A percentile compares a stretch with the other conserved stretches of the same genome.
Evolutionary conservation across 805 yeast species (phyloP).

Genomic region (Pichia nakasei): DNA sequence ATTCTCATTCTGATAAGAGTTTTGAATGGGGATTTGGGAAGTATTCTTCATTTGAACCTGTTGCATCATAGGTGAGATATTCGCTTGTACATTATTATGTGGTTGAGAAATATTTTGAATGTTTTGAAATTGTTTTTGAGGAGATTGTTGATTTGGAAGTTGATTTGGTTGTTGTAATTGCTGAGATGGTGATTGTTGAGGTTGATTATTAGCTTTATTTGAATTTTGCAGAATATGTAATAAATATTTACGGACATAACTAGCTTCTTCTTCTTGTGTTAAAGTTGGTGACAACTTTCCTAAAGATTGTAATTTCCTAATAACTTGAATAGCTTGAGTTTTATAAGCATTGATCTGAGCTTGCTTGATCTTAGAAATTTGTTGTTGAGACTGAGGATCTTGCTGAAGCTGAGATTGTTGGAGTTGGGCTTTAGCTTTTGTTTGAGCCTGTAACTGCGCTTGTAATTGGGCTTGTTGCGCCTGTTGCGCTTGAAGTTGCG

Average conservation of each 20-base stretch:
- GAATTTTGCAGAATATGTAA: constrained; percentile 22
- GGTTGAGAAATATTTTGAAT: not conserved
- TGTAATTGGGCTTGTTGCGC: constrained; percentile 1
- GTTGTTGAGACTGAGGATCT: not conserved
- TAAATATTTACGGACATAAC: constrained; percentile 27
- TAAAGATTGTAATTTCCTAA: constrained; percentile 26
- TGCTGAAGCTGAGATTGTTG: not conserved
- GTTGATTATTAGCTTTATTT: constrained; percentile 8
- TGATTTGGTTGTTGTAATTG: constrained; percentile 9
- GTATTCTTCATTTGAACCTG: not conserved
- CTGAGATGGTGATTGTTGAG: not conserved
- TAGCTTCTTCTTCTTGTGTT: constrained; percentile 27
- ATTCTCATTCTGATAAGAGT: not conserved
- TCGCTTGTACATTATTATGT: not conserved
- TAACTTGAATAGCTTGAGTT: constrained; percentile 28
- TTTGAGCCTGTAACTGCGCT: constrained; percentile 11
- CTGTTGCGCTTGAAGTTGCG: constrained; percentile 25
- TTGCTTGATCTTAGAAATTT: constrained; percentile 6
- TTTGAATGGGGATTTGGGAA: not conserved
- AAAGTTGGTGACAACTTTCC: constrained; percentile 26
- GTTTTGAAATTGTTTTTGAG: not conserved
- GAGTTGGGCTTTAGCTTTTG: not conserved
- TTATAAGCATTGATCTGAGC: constrained; percentile 21
- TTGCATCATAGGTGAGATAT: not conserved
- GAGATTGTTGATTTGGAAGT: too few relatives aligned